Evolutionary conservation across 2,329 filamentous ascomycete species (phyloP).

Genomic region (Aspergillus sp.): DNA sequence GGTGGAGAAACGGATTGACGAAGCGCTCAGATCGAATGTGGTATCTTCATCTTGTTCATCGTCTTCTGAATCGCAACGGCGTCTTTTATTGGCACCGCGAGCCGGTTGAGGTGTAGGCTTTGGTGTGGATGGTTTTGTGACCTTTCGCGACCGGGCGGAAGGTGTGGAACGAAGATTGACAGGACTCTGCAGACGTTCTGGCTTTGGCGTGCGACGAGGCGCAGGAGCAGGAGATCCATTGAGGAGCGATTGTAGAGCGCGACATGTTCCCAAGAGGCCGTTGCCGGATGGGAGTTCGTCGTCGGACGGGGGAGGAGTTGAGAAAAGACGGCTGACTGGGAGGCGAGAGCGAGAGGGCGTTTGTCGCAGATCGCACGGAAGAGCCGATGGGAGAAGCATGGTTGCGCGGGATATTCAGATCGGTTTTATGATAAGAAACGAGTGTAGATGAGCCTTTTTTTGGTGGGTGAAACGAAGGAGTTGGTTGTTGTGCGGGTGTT

Average conservation of each 20-base stretch:
- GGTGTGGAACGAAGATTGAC: conserved; percentile 26
- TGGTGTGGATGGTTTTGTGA: conserved; percentile 14
- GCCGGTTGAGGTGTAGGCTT: conserved; percentile 18
- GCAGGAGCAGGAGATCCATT: conserved; percentile 36
- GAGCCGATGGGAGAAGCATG: conserved; percentile 44
- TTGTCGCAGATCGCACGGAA: conserved; percentile 40
- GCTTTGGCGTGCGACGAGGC: conserved; percentile 24
- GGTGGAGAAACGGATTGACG: conserved; percentile 30
- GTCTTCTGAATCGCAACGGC: conserved; percentile 27
- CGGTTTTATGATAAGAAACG: conserved; percentile 5
- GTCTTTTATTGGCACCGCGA: conserved; percentile 36
- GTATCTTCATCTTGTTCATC: conserved; percentile 13
- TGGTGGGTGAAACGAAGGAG: background rate
- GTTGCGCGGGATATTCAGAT: conserved; percentile 9
- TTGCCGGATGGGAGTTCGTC: conserved; percentile 29
- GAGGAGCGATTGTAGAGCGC: conserved; percentile 38
- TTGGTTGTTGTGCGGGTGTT: background rate
- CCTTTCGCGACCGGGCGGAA: conserved; percentile 25
- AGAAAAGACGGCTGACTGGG: conserved; percentile 30
- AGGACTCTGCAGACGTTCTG: conserved; percentile 37
- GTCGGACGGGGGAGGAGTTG: conserved; percentile 36
- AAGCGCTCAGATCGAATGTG: conserved; percentile 4
- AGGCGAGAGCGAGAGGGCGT: conserved; percentile 27
- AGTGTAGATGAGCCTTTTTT: conserved; percentile 7
- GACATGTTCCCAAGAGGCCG: conserved; percentile 37